Conservation (phyloP, 352 stramenopile species). For the Phytophthora podocarpi region DNA sequence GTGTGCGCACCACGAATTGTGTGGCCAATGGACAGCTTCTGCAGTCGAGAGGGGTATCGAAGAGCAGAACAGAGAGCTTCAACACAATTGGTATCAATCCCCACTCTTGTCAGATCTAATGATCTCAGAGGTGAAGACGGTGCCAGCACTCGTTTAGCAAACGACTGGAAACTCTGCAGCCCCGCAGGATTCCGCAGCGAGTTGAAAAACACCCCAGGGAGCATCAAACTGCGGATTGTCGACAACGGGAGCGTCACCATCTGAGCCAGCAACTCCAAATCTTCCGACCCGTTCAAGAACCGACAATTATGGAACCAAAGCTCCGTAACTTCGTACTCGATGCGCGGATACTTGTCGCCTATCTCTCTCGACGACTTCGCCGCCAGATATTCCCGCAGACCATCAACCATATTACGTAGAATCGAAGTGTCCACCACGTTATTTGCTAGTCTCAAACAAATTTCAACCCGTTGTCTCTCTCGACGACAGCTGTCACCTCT, state of each 20-base stretch:
- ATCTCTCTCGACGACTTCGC: background rate
- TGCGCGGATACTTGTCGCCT: background rate
- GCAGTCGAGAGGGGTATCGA: conserved; percentile 24
- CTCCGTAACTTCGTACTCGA: conserved; percentile 24
- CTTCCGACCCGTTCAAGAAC: conserved; percentile 19
- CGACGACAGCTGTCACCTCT: too few species aligned
- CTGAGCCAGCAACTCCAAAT: conserved; percentile 19
- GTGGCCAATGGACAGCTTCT: conserved; percentile 29
- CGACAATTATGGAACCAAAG: conserved; percentile 30
- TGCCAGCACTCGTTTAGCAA: conserved; percentile 13
- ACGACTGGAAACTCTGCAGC: conserved; percentile 19
- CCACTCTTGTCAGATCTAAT: conserved; percentile 29
- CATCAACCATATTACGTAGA: conserved; percentile 20
- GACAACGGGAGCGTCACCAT: conserved; percentile 26
- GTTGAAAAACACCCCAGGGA: conserved; percentile 25
- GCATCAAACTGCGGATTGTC: conserved; percentile 20
- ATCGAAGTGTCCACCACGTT: conserved; percentile 21
- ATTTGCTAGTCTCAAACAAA: conserved; percentile 18
- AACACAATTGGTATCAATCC: conserved; percentile 21
- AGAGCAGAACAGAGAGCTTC: conserved; percentile 36
- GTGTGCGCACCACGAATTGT: conserved; percentile 25
- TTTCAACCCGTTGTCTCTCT: conserved; percentile 10
- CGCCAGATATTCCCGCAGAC: conserved; percentile 3
- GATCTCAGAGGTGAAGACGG: conserved; percentile 29
- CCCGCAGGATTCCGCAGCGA: conserved; percentile 16